Evolutionary conservation across 805 yeast species (phyloP).

Genomic region (Metschnikowia santaceciliae): DNA sequence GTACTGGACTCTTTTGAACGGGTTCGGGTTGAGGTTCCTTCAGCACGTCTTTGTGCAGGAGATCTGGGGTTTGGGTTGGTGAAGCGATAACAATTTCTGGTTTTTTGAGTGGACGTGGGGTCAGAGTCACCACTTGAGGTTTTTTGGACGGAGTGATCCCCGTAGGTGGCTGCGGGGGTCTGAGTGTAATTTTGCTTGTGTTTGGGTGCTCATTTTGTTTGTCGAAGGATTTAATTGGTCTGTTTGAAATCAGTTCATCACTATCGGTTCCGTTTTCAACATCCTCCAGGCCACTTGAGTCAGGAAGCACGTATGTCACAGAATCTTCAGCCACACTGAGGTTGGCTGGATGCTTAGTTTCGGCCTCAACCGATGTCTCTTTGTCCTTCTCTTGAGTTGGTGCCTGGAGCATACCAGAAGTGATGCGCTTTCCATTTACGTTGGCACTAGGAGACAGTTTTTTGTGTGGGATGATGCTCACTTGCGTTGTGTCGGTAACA

Average conservation of each 20-base stretch:
- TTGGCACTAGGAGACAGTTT: slow-evolving; percentile 13
- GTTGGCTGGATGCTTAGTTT: not conserved
- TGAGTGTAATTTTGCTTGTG: not conserved
- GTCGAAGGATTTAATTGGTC: slow-evolving; percentile 5
- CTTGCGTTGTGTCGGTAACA: slow-evolving; percentile 7
- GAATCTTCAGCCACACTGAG: not conserved
- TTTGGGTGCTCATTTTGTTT: not conserved
- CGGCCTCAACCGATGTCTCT: not conserved
- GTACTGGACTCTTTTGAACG: not conserved
- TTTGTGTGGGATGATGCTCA: slow-evolving; percentile 30
- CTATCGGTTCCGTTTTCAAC: slow-evolving; percentile 13
- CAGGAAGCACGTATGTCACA: not conserved
- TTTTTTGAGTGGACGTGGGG: slow-evolving; percentile 5
- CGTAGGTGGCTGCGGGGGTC: slow-evolving; percentile 4
- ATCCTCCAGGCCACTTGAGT: slow-evolving; percentile 6
- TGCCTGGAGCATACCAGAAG: slow-evolving; percentile 40
- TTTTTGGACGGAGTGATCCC: slow-evolving; percentile 11
- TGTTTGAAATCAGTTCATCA: slow-evolving; percentile 8
- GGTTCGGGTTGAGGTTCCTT: not conserved
- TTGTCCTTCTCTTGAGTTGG: slow-evolving; percentile 17
- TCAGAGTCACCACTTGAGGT: slow-evolving; percentile 10
- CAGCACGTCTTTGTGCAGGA: not conserved
- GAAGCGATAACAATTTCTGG: not conserved
- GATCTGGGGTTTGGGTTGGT: not conserved
- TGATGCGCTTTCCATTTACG: slow-evolving; percentile 24